Conservation (phyloP, 305 asterid genomes). For the Rubia peregrina region DNA sequence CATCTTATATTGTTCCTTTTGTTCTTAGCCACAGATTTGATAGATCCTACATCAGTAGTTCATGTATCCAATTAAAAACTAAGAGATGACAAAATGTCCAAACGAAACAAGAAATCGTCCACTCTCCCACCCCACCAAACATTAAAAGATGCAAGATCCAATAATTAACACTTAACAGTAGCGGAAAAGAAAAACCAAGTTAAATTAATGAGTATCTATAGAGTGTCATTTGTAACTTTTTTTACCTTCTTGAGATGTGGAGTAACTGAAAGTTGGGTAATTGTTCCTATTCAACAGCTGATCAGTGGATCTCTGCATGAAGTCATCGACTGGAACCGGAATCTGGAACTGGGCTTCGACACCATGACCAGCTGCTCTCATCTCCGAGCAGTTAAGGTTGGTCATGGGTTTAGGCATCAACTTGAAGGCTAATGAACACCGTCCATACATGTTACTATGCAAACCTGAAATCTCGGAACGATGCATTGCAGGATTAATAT, state of each 20-base stretch:
- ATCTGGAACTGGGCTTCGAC: conserved; percentile 92
- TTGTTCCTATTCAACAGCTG: conserved; percentile 64
- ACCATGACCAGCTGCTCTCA: conserved; percentile 98
- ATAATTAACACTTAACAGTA: not conserved
- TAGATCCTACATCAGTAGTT: conserved; percentile 92
- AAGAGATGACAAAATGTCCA: conserved; percentile 32
- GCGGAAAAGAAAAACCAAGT: not conserved
- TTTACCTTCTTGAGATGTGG: conserved; percentile 82
- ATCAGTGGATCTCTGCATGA: conserved; percentile 91
- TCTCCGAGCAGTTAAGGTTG: conserved; percentile 83
- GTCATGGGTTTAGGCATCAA: conserved; percentile 94
- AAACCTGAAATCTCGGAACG: conserved; percentile 52
- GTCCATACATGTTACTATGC: conserved; percentile 64
- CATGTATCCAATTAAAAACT: conserved; percentile 73
- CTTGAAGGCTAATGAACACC: conserved; percentile 77
- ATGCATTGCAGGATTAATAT: conserved; percentile 75
- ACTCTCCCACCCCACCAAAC: not conserved
- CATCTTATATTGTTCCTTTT: conserved; percentile 57
- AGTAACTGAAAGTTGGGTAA: conserved; percentile 51
- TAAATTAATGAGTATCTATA: not conserved
- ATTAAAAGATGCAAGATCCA: not conserved
- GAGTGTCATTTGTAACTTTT: conserved; percentile 10
- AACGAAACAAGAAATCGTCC: not conserved
- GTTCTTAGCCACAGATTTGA: conserved; percentile 52
- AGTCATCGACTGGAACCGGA: conserved; percentile 89